Base-by-base conservation (phyloP, 805 yeast genomes). In the Saturnispora hagleri region DNA sequence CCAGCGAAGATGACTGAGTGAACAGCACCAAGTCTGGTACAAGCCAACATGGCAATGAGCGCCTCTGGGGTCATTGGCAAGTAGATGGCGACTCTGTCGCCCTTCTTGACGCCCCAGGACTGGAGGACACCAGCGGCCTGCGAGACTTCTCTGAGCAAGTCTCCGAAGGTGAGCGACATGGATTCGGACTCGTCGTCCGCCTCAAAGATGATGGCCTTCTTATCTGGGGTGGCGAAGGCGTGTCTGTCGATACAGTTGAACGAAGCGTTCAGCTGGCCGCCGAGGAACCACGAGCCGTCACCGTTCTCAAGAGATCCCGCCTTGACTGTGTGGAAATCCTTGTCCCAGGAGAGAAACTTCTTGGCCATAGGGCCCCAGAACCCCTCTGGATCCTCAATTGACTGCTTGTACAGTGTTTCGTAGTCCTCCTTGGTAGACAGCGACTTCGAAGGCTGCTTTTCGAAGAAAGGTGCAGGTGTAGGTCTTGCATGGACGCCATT, bases 11-110 rank as follows among this genome's bases (percentile, higher is more conserved):
- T 85, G 50, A 93, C 97, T 17, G 97, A 86, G 71, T 91, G 99
- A 50, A 91, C 74, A 34, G 99, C 99, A 67, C 99, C 99, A 53
- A 91, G 73, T 73, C 99, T 83, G 35, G 82, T 86, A 64, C 89
- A 83, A 46, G 99, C 99, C 64, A 91, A 75, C 79, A 91, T 80
- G n/a, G 99, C 86, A 52, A 93, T 81, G 55, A 93, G 74, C 20
- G 97, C 97, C 72, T 90, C 96, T 47, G 98, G 95, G 55, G 90
- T 90, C 99, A 93, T 91, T 64, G 99, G 99, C 67, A 91, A 73
- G 71, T 91, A 91, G 53, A 91, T 86, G 47, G 97, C 98, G 53
- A 91, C 98, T 27, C 95, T 86, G 66, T 91, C 99, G 65, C 99
- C 99, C 70, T 88, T 87, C 60, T 76, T 73, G 60, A 91, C 91